Conservation (phyloP, 441 rosid genomes). For the Rhodomyrtus psidioides region DNA sequence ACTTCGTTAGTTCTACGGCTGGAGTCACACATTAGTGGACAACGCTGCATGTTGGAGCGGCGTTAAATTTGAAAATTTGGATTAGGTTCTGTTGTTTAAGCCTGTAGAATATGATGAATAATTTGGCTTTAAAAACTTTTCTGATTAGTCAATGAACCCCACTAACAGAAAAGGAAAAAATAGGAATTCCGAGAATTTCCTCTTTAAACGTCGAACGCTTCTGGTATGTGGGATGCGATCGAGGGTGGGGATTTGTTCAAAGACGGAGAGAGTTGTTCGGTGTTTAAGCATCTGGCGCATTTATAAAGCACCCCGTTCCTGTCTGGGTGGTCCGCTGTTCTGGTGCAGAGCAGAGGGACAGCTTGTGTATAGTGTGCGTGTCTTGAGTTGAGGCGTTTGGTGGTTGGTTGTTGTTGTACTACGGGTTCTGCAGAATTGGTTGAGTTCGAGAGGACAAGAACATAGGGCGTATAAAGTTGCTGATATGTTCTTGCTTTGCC, state of each 20-base stretch:
- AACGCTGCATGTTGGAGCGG: neutral
- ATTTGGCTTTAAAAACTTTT: neutral
- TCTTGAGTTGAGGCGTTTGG: conserved; percentile 1
- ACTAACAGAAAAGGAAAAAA: neutral
- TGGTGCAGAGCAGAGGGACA: neutral
- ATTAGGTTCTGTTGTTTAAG: neutral
- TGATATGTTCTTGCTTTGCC: neutral
- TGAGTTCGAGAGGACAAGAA: neutral
- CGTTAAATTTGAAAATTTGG: neutral
- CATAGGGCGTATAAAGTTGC: neutral
- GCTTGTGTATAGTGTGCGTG: neutral
- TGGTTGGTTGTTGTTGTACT: neutral
- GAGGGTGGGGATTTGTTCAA: neutral
- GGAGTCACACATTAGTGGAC: neutral
- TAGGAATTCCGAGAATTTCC: neutral
- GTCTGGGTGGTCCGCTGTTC: neutral
- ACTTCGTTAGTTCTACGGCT: neutral
- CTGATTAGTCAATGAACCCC: neutral
- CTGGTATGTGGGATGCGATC: neutral
- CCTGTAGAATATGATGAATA: neutral
- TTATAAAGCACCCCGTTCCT: neutral
- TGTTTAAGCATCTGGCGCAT: neutral
- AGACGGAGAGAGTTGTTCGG: neutral
- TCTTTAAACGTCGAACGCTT: neutral
- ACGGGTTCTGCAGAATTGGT: neutral